These are phyloP conservation scores for Nakazawaea wyomingensis DNA, from an alignment of 805 yeast genomes.

Conservation along the genomic window DNA sequence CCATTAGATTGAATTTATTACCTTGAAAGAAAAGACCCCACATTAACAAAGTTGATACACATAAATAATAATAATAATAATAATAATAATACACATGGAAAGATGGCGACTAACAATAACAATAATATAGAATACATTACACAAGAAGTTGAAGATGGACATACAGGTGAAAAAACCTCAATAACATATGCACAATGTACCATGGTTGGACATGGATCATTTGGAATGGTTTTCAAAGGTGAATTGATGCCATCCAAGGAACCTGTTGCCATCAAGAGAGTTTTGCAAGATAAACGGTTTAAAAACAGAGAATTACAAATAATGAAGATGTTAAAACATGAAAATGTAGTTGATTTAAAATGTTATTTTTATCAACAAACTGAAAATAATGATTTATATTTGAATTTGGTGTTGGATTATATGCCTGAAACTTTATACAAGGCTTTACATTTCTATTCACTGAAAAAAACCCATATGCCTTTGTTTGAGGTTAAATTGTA, in stretches of 20 bases:
- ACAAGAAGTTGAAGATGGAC: constrained; percentile 70
- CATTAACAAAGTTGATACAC: too few relatives aligned
- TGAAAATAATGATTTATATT: constrained; percentile 77
- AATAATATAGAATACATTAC: constrained; percentile 28
- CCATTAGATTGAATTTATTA: background rate
- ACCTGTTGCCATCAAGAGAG: constrained; percentile 90
- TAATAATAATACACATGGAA: background rate
- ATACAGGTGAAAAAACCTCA: constrained; percentile 53
- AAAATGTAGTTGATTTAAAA: constrained; percentile 80
- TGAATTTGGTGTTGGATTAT: constrained; percentile 84
- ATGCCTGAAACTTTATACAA: constrained; percentile 96
- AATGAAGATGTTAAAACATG: constrained; percentile 84
- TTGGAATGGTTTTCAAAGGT: constrained; percentile 95
- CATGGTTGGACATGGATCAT: constrained; percentile 98
- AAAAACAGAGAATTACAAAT: constrained; percentile 93
- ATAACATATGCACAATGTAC: constrained; percentile 70
- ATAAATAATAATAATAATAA: too few relatives aligned
- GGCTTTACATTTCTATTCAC: constrained; percentile 77
- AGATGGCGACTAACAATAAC: constrained; percentile 4
- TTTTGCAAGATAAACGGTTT: constrained; percentile 92
- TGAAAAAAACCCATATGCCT: constrained; percentile 75
- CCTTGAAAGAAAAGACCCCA: too few relatives aligned
- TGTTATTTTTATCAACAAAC: constrained; percentile 77
- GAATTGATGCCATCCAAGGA: constrained; percentile 67
- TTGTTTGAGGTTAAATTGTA: constrained; percentile 81